A percentile compares a stretch with the other conserved stretches of the same genome.
Evolutionary conservation across 768 basidiomycete genomes (phyloP).

Genomic region (Thelephora ganbajun): DNA sequence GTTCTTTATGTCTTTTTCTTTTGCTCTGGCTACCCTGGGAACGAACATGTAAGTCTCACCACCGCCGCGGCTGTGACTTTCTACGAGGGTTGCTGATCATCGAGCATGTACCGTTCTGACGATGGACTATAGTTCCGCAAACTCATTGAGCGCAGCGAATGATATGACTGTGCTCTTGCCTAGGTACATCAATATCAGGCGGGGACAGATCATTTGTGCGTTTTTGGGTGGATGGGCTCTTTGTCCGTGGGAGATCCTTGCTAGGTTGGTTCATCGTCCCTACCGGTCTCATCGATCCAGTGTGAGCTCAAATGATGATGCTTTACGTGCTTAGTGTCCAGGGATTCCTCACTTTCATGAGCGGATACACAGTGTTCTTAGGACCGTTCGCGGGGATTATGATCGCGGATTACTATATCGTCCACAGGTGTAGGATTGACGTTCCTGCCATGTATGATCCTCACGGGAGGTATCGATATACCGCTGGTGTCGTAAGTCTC

Average conservation of each 20-base stretch:
- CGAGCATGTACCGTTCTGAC: no score
- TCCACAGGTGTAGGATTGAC: slow-evolving; percentile 59
- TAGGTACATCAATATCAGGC: slow-evolving; percentile 64
- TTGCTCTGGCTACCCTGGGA: slow-evolving; percentile 58
- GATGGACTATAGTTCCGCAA: slow-evolving; percentile 38
- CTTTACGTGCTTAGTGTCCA: slow-evolving; percentile 26
- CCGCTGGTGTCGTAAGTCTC: slow-evolving; percentile 48
- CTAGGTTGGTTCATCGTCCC: slow-evolving; percentile 16
- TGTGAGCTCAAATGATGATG: not conserved
- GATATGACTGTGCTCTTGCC: slow-evolving; percentile 75
- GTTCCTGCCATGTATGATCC: slow-evolving; percentile 79
- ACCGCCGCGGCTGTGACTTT: no score
- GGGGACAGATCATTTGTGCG: slow-evolving; percentile 66
- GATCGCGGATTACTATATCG: slow-evolving; percentile 58
- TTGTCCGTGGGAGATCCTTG: slow-evolving; percentile 80
- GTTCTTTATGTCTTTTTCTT: slow-evolving; percentile 72
- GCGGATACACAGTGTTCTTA: slow-evolving; percentile 75
- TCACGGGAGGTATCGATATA: slow-evolving; percentile 67
- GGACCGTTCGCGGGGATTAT: slow-evolving; percentile 76
- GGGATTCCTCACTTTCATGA: slow-evolving; percentile 66
- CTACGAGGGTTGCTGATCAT: not conserved
- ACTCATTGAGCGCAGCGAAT: slow-evolving; percentile 64
- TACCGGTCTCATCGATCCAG: not conserved
- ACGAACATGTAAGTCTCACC: slow-evolving; percentile 29
- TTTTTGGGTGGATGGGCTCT: slow-evolving; percentile 74